Conservation (phyloP, 2,329 filamentous ascomycete genomes). For the Penicillium polonicum region DNA sequence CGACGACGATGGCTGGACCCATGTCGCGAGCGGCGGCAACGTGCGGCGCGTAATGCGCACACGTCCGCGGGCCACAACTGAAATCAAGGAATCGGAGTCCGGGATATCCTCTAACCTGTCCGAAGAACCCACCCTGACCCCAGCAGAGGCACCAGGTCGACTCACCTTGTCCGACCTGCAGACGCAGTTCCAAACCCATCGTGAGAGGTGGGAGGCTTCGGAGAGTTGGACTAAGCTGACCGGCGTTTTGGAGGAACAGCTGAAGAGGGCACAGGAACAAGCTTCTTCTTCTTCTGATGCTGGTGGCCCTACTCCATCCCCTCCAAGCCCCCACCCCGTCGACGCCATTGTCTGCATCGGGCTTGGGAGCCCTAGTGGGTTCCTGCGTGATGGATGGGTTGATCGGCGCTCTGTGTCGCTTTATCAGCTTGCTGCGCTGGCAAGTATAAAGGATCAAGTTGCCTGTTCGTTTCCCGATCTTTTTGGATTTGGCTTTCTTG, state of each 20-base stretch:
- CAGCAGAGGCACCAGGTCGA: conserved; percentile 38
- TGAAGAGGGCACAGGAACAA: neutral
- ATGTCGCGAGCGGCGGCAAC: conserved; percentile 37
- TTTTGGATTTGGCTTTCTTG: neutral
- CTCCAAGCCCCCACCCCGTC: conserved; percentile 5
- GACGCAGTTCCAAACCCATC: conserved; percentile 30
- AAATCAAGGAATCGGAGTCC: neutral
- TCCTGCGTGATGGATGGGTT: conserved; percentile 44
- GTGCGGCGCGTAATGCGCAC: conserved; percentile 28
- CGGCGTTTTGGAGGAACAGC: conserved; percentile 6
- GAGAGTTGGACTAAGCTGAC: conserved; percentile 28
- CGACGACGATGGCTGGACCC: conserved; percentile 46
- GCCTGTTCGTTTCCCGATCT: conserved; percentile 20
- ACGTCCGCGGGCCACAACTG: neutral
- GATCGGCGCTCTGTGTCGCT: conserved; percentile 42
- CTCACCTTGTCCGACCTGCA: conserved; percentile 35
- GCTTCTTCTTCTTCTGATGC: neutral
- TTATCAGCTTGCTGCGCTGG: conserved; percentile 43
- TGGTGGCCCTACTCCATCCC: neutral
- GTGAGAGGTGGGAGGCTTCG: conserved; percentile 32
- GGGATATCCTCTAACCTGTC: neutral
- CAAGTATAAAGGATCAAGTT: conserved; percentile 28
- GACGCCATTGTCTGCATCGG: conserved; percentile 41
- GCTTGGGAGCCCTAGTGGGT: conserved; percentile 44
- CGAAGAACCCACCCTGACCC: conserved; percentile 21